Evolutionary conservation across 2,329 filamentous ascomycete species (phyloP).

Genomic region (Lachnellula subtilissima): DNA sequence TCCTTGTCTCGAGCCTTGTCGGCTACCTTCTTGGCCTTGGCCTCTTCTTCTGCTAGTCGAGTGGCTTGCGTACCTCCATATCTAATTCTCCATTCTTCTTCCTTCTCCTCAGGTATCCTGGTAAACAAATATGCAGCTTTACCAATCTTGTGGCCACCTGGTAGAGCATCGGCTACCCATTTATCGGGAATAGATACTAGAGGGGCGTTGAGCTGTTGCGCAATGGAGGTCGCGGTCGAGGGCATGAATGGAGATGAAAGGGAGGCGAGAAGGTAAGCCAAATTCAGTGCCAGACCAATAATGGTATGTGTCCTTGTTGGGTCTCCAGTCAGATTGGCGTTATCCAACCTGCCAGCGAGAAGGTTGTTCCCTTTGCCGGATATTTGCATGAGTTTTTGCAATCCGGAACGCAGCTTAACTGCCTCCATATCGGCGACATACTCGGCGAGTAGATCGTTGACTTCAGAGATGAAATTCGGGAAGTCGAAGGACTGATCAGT

Average conservation of each 20-base stretch:
- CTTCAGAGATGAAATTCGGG: conserved; percentile 43
- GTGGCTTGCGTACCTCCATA: conserved; percentile 65
- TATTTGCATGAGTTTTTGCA: conserved; percentile 62
- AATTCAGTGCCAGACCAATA: conserved; percentile 76
- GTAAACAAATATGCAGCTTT: conserved; percentile 75
- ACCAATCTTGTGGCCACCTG: conserved; percentile 75
- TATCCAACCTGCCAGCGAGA: conserved; percentile 43
- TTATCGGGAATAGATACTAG: conserved; percentile 59
- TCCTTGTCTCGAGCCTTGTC: conserved; percentile 40
- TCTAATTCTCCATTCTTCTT: conserved; percentile 74
- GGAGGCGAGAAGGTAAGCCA: conserved; percentile 75
- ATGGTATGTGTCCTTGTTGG: conserved; percentile 36
- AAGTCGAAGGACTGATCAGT: conserved; percentile 50
- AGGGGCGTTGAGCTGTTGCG: conserved; percentile 63
- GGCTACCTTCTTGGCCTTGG: conserved; percentile 35
- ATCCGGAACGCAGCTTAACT: conserved; percentile 64
- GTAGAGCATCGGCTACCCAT: conserved; percentile 58
- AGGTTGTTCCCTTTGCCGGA: conserved; percentile 59
- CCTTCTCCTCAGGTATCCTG: conserved; percentile 76
- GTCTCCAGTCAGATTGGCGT: conserved; percentile 34
- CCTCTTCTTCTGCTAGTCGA: conserved; percentile 67
- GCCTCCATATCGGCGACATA: conserved; percentile 66
- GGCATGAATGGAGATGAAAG: conserved; percentile 83
- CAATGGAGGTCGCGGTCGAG: conserved; percentile 68
- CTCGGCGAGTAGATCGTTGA: conserved; percentile 60